Evolutionary conservation across 306 rosid genomes (phyloP).

Genomic region (Cucurbita ficifolia): DNA sequence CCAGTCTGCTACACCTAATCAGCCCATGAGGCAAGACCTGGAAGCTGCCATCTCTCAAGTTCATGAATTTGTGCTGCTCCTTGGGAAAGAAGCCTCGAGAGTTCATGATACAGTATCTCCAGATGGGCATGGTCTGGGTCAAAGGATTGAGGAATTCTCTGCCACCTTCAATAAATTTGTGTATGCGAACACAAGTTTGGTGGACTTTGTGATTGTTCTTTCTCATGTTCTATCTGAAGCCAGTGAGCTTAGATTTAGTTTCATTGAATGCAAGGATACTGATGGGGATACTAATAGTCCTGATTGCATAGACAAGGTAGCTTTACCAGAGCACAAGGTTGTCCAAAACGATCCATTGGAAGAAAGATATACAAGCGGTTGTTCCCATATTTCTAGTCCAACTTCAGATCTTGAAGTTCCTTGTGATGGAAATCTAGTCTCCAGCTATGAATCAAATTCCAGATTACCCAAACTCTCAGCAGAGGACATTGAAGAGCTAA

Average conservation of each 20-base stretch:
- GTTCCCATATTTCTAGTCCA: conserved; percentile 33
- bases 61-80: conserved; percentile 54
- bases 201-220: conserved; percentile 60
- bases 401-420: conserved; percentile 72
- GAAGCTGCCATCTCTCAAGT: conserved; percentile 68
- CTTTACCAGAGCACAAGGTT: conserved; percentile 67
- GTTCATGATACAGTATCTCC: conserved; percentile 35
- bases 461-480: conserved; percentile 29
- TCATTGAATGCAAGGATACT: conserved; percentile 50
- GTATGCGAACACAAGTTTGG: conserved; percentile 34
- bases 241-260: conserved; percentile 56
- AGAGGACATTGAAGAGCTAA: conserved; percentile 57
- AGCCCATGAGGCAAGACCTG: conserved; percentile 32
- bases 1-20: conserved; percentile 23
- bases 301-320: conserved; percentile 95
- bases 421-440: conserved; percentile 60
- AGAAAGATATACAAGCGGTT: conserved; percentile 48
- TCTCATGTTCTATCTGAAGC: conserved; percentile 67
- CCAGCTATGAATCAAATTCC: conserved; percentile 26
- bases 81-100: conserved; percentile 60
- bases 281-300: conserved; percentile 62
- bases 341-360: conserved; percentile 39
- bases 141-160: conserved; percentile 62
- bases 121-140: conserved; percentile 42
- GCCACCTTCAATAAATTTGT: conserved; percentile 37